Evolutionary conservation across 1,139 yeast species (phyloP), one percentile per base, ranked within the genome.

Genomic region (Nakaseomyces kungkrabaensis): DNA sequence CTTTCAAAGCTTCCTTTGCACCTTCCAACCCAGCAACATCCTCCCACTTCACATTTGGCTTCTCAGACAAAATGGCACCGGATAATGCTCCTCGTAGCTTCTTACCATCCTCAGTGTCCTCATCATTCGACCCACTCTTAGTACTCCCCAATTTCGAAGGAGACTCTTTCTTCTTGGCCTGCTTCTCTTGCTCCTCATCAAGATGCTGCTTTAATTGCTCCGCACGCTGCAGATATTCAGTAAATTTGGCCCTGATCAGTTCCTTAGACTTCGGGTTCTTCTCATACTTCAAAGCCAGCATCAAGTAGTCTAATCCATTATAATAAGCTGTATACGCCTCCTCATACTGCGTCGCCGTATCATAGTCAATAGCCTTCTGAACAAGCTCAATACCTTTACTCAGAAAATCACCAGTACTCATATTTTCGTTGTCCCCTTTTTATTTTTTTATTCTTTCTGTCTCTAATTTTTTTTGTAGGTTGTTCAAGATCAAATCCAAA

Each of bases 1-100:
- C 98, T 67, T 94, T 94, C 52, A 94, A 73, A 0, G 98, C 96
- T 60, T 92, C 97, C 64, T 94, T 94, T 7, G 99, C 99, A 36
- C 79, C 77, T 55, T 92, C 97, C 55, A 94, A 75, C 26, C 98
- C 99, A 1, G 98, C 98, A 58, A 94, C 85, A 63, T 94, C 99
- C 54, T 79, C 83, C 99, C 99, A 94, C 55, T 77, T 77, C 33
- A 94, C 95, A 63, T 94, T 84, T 31, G 99, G 99, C 54, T 80
- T 90, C 61, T 92, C 98, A 36, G 92, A 78, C 49, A 94, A 72
- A 56, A 94, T 90, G 0, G 97, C 95, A 1, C 96, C 94, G 0
- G 95, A 86, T 51, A 94, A 72, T 0, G 98, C 97, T 3, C 94
- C 90, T 56, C 97, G 73, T 51, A 94, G 72, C 67, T 90, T 89